Evolutionary conservation across 1,284 basidiomycete species (phyloP).

Genomic region (Wallemia hederae): DNA sequence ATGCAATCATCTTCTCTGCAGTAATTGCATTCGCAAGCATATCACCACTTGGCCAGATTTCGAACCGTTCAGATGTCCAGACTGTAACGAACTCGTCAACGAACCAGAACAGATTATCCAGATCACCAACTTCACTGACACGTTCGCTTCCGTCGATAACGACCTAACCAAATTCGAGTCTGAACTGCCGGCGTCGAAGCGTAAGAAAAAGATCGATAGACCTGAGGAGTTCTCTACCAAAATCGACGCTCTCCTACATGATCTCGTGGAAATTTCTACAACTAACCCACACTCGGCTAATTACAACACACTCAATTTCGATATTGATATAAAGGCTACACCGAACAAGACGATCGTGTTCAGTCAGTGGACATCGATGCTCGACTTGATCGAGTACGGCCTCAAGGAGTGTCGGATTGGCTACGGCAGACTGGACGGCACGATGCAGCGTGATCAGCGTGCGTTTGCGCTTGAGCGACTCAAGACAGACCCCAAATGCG

Average conservation of each 20-base stretch:
- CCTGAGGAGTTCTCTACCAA: slow-evolving; percentile 41
- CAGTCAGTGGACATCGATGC: slow-evolving; percentile 87
- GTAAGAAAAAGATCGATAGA: neutral
- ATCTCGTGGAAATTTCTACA: slow-evolving; percentile 43
- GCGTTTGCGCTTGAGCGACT: slow-evolving; percentile 65
- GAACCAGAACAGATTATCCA: neutral
- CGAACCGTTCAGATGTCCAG: neutral
- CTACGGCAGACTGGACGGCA: slow-evolving; percentile 75
- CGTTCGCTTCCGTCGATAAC: neutral
- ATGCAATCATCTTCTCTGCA: neutral
- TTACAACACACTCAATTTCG: slow-evolving; percentile 38
- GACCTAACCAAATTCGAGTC: neutral
- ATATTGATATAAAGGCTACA: slow-evolving; percentile 33
- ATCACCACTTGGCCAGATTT: neutral
- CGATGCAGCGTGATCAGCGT: slow-evolving; percentile 82
- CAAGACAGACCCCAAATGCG: slow-evolving; percentile 49
- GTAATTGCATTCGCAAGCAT: neutral
- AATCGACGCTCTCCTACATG: slow-evolving; percentile 42
- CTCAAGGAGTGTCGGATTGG: slow-evolving; percentile 46
- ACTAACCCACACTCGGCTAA: slow-evolving; percentile 55
- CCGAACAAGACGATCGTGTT: slow-evolving; percentile 15
- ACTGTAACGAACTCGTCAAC: neutral
- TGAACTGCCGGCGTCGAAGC: neutral
- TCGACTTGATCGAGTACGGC: slow-evolving; percentile 81
- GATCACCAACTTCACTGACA: neutral